Evolutionary conservation across 1,284 basidiomycete genomes (phyloP).

Genomic region (Marasmius tenuissimus): DNA sequence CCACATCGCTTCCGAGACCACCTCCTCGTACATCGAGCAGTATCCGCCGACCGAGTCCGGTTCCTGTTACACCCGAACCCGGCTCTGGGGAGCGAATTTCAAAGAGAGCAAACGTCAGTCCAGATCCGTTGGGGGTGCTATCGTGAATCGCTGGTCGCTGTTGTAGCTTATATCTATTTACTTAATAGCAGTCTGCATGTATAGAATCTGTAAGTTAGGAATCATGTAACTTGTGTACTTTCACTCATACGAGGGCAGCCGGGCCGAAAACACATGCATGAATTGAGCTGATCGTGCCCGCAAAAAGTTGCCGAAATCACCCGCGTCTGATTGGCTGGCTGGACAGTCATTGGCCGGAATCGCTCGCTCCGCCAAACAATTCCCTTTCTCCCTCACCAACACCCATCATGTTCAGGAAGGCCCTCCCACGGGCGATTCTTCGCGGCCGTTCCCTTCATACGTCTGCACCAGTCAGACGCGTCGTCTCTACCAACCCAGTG

Average conservation of each 20-base stretch:
- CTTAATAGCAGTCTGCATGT: not conserved
- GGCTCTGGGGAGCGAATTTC: slow-evolving; percentile 20
- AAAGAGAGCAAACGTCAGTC: slow-evolving; percentile 26
- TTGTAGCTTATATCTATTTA: slow-evolving; percentile 10
- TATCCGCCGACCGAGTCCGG: slow-evolving; percentile 22
- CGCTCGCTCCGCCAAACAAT: not conserved
- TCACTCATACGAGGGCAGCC: too few species aligned
- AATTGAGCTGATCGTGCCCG: not conserved
- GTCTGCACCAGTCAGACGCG: slow-evolving; percentile 55
- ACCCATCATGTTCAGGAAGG: slow-evolving; percentile 41
- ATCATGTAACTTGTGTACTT: not conserved
- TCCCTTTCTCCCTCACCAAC: slow-evolving; percentile 15
- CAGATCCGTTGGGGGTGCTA: slow-evolving; percentile 67
- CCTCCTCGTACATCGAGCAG: slow-evolving; percentile 47
- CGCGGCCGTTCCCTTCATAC: slow-evolving; percentile 62
- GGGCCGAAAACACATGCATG: too few species aligned
- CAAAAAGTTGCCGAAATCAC: slow-evolving; percentile 33
- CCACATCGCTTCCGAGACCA: slow-evolving; percentile 36
- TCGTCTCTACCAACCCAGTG: slow-evolving; percentile 76
- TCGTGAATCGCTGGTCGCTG: slow-evolving; percentile 18
- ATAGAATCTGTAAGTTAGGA: not conserved
- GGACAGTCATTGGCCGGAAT: not conserved
- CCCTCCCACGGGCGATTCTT: slow-evolving; percentile 43
- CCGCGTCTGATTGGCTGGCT: slow-evolving; percentile 36
- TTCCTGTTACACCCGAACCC: slow-evolving; percentile 15